Conservation (phyloP, 75 land plant species). For the Adiantum capillusveneris region DNA sequence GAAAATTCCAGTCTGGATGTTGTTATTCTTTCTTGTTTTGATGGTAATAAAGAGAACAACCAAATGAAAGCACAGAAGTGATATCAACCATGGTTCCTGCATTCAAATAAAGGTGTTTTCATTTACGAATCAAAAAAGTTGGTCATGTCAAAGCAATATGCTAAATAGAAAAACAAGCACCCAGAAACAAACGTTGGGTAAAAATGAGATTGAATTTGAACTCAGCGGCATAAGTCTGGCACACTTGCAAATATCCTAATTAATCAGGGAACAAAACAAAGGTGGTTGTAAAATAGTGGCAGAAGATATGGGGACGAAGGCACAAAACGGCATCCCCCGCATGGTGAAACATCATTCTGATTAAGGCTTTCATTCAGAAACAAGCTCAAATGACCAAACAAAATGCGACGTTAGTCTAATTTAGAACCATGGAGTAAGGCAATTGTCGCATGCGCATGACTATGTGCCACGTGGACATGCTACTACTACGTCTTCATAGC, state of each 20-base stretch:
- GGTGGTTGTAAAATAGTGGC: background rate
- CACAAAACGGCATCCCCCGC: too few relatives aligned
- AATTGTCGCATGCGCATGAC: too few relatives aligned
- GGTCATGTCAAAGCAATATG: background rate
- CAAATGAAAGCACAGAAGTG: constrained; percentile 53
- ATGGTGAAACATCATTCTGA: background rate
- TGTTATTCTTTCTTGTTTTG: constrained; percentile 48
- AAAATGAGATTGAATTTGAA: background rate
- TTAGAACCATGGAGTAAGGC: too few relatives aligned
- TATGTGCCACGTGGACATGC: too few relatives aligned
- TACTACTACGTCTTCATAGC: too few relatives aligned
- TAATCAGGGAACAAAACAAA: background rate
- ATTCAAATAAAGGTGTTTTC: background rate
- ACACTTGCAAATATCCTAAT: background rate
- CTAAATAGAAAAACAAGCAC: background rate
- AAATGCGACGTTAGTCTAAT: too few relatives aligned
- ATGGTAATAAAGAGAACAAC: constrained; percentile 40
- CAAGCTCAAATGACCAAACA: background rate
- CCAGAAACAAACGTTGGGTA: background rate
- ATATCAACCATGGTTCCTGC: constrained; percentile 78
- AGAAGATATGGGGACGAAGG: too few relatives aligned
- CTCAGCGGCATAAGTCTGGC: background rate
- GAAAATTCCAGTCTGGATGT: constrained; percentile 58
- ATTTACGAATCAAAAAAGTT: background rate
- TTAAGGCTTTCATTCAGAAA: background rate